phyloP scores from a whole-genome alignment of 164 flowering plant genomes.

The Kalanchoe fedtschenkoi region DNA sequence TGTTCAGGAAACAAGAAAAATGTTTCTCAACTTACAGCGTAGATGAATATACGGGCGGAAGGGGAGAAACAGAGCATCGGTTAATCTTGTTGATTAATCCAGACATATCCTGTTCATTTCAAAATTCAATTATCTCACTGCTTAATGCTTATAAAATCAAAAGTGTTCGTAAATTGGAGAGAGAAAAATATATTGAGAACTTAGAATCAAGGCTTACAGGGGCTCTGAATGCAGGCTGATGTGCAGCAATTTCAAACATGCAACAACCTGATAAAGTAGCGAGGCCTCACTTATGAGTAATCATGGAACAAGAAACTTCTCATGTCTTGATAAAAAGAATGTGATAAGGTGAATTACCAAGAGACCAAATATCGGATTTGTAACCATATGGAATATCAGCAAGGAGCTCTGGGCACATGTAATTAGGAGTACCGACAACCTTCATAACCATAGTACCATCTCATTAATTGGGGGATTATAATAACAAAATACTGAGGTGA shows the following conservation, averaged over 20 bases:
- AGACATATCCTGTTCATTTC: slow-evolving; percentile 58
- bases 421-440: slow-evolving; percentile 60
- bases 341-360: slow-evolving; percentile 22
- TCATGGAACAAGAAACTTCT: background rate
- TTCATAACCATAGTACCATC: slow-evolving; percentile 8
- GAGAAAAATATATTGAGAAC: background rate
- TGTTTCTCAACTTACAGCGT: slow-evolving; percentile 40
- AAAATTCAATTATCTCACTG: background rate
- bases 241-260: slow-evolving; percentile 89
- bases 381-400: slow-evolving; percentile 66
- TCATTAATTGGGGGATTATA: background rate
- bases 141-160: background rate
- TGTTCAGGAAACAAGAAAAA: background rate
- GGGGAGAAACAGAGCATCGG: slow-evolving; percentile 59
- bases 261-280: slow-evolving; percentile 57
- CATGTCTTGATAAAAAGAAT: background rate
- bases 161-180: background rate
- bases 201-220: slow-evolving; percentile 46
- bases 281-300: slow-evolving; percentile 1
- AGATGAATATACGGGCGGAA: slow-evolving; percentile 67
- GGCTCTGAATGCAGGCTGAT: slow-evolving; percentile 78
- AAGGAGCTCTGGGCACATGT: slow-evolving; percentile 76
- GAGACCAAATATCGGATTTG: slow-evolving; percentile 72
- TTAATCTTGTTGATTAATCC: slow-evolving; percentile 70
- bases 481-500: background rate